Evolutionary conservation across 139 green algal genomes (phyloP), one percentile per base, ranked within the genome.

Genomic region (Pycnococcus provasolii): DNA sequence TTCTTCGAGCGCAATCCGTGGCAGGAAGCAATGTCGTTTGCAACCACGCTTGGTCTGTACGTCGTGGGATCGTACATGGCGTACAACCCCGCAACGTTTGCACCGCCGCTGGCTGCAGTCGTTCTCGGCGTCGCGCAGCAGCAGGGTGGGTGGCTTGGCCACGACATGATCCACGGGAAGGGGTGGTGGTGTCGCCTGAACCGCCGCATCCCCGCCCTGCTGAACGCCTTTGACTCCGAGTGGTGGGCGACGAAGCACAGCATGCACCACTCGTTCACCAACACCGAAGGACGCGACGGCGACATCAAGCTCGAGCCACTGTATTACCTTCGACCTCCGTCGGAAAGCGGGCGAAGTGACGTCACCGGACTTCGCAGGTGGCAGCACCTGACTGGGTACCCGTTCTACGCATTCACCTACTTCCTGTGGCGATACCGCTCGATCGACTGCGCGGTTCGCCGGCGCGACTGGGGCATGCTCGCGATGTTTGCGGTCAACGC

Each of bases 221-320:
- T 55, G 37, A 74, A 74, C 52, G 68, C 58, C 2, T 64, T 64
- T 42, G 45, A 5, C 46, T 26, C 46, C 39, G 59, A 74, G 59
- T 74, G 68, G 68, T 74, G 68, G 68, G 15, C 3, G 40, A 26
- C 62, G 4, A 74, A 74, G 68, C 68, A 74, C 60, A 64, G n/a
- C 15, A 67, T 74, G 58, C 68, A 74, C 60, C 68, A 74, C 60
- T 59, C 50, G 37, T 74, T 74, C 59, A 74, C 68, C 47, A 74
- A 74, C 59, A 47, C 53, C 47, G 45, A 68, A 46, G 48, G 51
- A 1, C 41, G 43, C 6, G 68, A 74, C 50, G 68, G 47, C 3
- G 68, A 74, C 42, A 68, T 74, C 40, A 74, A 50, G 59, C 41
- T 60, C 8, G 68, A 74, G 68, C 68, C 68, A 4, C 45, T 74